Evolutionary conservation across 1,139 yeast genomes (phyloP), one percentile per base, ranked within the genome.

Genomic region (Suhomyces maxii): DNA sequence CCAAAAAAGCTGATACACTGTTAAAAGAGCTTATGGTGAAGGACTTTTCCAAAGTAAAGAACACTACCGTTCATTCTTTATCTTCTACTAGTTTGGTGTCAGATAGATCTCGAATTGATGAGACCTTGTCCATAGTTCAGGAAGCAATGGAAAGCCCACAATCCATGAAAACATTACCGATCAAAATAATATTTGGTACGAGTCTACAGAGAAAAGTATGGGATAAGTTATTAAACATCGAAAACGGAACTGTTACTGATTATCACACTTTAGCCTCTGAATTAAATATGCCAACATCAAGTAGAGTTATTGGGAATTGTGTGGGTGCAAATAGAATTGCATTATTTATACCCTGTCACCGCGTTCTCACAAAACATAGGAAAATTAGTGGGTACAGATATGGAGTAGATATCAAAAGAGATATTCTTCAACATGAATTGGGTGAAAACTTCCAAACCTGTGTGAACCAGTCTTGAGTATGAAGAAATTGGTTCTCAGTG

Each of bases 241-340:
- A 57, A 11, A 39, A 37, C 3, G 63, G 60, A 18, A 36, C 53
- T 14, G 53, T 55, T 0, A 50, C 53, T n/a, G 47, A 53, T 8
- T 63, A 63, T 38, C 41, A 50, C 8, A 39, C 51, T 14, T 41
- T 64, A 11, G 65, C 66, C 1, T 38, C 39, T 3, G 41, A 50
- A 1, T 41, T 63, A 40, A 48, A 49, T 14, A 49, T 54, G 50
- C 57, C 60, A 1, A 49, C 37, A 1, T 52, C 61, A n/a, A 50
- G 58, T 33, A 48, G 68, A 23, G 66, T 52, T 0, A 48, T 64
- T 12, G 68, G 65, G 2, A 60, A 58, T 46, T 54, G 62, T 18
- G 56, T 61, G 37, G 66, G 65, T 10, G 56, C 65, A 2, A 64
- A 63, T 41, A 52, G 48, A 35, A 50, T 64, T 26, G 65, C 68